Evolutionary conservation across 495 filamentous ascomycete genomes (phyloP), one percentile per base, ranked within the genome.

Genomic region (Aspergillus homomorphus): DNA sequence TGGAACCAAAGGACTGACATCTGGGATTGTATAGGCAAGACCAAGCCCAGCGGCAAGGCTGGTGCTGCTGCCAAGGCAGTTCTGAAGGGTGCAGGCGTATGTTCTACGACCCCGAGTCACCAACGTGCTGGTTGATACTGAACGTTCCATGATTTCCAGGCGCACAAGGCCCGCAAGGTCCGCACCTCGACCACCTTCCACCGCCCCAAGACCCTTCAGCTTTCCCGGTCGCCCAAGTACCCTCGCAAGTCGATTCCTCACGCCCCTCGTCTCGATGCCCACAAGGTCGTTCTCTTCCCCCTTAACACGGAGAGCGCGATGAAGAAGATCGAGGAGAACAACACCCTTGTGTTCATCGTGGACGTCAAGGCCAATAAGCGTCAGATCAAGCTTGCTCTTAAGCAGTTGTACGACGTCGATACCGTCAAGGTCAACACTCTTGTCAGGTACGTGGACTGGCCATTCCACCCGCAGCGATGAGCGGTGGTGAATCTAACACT

Each of bases 301-400:
- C 83, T 98, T 61, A 99, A 99, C 84, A 97, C 94, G 53, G 94
- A 98, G 87, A 90, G 87, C 65, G 95, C 94, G 70, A 96, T 99
- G 91, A 99, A 99, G 91, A 97, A 96, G 89, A 96, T 98, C 64
- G 95, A 98, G 86, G 94, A 98, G 89, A 90, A 98, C 85, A 96
- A 99, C 85, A 96, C 94, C 67, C 83, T 98, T 21, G 95, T 98
- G 66, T 98, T 99, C 82, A 96, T 98, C 71, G 92, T 96, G 69
- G 90, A 99, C 66, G 85, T 91, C 74, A 96, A 97, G 89, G 85
- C 91, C 69, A 99, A 99, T 84, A 99, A 99, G 90, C 87, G 92
- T 71, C 94, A 99, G 86, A 99, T 99, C 81, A 96, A 96, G 86
- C 82, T 84, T 68, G 89, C 94, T 61, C 82, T 99, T 64, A 99